Percentiles rank a stretch among this genome's conserved stretches.
Evolutionary conservation across 2,329 filamentous ascomycete genomes (phyloP).

Genomic region (Alternaria sp.): DNA sequence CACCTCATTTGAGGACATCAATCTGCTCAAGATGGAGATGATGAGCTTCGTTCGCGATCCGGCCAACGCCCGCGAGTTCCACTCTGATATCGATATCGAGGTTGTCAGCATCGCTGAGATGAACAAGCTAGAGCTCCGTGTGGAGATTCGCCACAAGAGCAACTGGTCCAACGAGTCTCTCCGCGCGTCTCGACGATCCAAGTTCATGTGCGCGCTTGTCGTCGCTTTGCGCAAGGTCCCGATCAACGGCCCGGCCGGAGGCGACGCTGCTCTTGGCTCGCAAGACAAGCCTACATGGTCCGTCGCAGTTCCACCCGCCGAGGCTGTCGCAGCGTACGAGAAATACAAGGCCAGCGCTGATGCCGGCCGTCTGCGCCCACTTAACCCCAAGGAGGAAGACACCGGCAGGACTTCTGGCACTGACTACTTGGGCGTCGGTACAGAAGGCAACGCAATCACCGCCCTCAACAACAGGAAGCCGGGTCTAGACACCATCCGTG

Average conservation of each 20-base stretch:
- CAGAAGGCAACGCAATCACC: constrained; percentile 52
- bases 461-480: constrained; percentile 54
- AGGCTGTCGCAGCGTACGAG: constrained; percentile 69
- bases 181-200: constrained; percentile 81
- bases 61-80: constrained; percentile 91
- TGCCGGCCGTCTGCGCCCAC: constrained; percentile 69
- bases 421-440: constrained; percentile 42
- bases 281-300: constrained; percentile 79
- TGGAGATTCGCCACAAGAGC: constrained; percentile 85
- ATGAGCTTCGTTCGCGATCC: constrained; percentile 80
- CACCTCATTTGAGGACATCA: constrained; percentile 87
- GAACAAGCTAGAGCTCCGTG: constrained; percentile 83
- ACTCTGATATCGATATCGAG: constrained; percentile 79
- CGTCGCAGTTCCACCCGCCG: constrained; percentile 73
- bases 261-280: constrained; percentile 65
- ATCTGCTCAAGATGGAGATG: constrained; percentile 84
- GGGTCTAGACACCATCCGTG: constrained; percentile 52
- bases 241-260: constrained; percentile 81
- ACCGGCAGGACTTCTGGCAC: constrained; percentile 40
- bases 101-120: constrained; percentile 81
- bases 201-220: constrained; percentile 95
- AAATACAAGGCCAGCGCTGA: constrained; percentile 60
- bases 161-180: constrained; percentile 74
- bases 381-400: constrained; percentile 38
- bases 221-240: constrained; percentile 85